Evolutionary conservation across 2,329 filamentous ascomycete genomes (phyloP), one percentile per base, ranked within the genome.

Genomic region (Alternaria triticimaculans): DNA sequence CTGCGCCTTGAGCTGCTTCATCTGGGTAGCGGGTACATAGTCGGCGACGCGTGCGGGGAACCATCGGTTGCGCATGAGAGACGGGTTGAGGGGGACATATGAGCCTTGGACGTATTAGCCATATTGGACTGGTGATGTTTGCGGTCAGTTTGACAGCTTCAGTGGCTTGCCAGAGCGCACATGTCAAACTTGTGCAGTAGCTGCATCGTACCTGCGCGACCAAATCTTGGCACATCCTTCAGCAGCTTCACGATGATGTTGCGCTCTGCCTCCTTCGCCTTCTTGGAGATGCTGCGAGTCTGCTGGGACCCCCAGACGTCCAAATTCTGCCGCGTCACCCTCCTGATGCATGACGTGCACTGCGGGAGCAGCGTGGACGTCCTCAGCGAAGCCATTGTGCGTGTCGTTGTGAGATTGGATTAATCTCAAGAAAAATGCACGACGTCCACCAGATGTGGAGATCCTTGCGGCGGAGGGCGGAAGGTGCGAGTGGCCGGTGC

Each of bases 41-140:
- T 85, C 81, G 65, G 86, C 87, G 65, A 83, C 78, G 62, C 81
- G 78, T 46, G 74, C 75, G 4, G 85, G 86, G 67, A 84, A 87
- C 83, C 83, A 87, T 58, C 78, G 75, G 72, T 87, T 87, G 66
- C 87, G 82, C 86, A 89, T 87, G 41, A 81, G 78, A 21, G 86
- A 84, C 15, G 80, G 76, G n/a, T 83, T 76, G 45, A 88, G 80
- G 30, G 85, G 83, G 20, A 88, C 79, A 63, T 87, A 82, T 18
- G 83, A 76, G 64, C 86, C 86, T 88, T 65, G 37, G 21, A 23
- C 60, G 25, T 41, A 55, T 79, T 63, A 76, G 72, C 62, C 65
- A 57, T 62, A 41, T 9, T 23, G 28, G 28, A 11, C 45, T 30
- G 41, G 41, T 51, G 46, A 12, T 59, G 15, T 44, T 20, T 54